Percentiles rank a stretch among this genome's conserved stretches.
Evolutionary conservation across 371 early-diverging fungal genomes (phyloP).

Genomic region (Lichtheimia hyalospora): DNA sequence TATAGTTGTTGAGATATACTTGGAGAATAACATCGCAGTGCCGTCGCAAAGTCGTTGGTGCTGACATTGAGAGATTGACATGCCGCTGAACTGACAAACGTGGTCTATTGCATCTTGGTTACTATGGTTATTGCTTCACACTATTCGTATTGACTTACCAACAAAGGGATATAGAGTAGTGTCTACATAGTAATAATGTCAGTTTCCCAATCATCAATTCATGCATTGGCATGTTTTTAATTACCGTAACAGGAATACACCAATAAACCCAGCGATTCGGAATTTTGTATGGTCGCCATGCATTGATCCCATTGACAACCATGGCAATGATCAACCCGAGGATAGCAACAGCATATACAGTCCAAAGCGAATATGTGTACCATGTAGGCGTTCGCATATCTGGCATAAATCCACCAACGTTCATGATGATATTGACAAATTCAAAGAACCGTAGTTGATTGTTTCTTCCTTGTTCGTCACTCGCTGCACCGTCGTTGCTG

Average conservation of each 20-base stretch:
- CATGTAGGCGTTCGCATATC: slow-evolving; percentile 52
- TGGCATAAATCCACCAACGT: slow-evolving; percentile 49
- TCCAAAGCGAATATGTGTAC: slow-evolving; percentile 54
- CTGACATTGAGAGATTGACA: slow-evolving; percentile 54
- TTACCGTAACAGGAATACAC: slow-evolving; percentile 61
- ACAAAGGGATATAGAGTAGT: slow-evolving; percentile 45
- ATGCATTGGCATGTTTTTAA: background rate
- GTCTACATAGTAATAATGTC: slow-evolving; percentile 20
- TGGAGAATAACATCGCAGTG: slow-evolving; percentile 52
- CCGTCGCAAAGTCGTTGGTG: slow-evolving; percentile 35
- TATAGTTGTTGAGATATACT: slow-evolving; percentile 54
- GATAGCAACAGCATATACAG: slow-evolving; percentile 31
- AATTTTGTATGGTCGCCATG: slow-evolving; percentile 40
- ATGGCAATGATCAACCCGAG: slow-evolving; percentile 31
- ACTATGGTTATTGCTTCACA: too few relatives aligned
- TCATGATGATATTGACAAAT: slow-evolving; percentile 32
- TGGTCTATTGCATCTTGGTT: slow-evolving; percentile 27
- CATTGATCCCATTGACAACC: slow-evolving; percentile 36
- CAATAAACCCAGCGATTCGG: slow-evolving; percentile 58
- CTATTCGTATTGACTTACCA: slow-evolving; percentile 21
- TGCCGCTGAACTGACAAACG: slow-evolving; percentile 61
- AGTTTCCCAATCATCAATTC: background rate
- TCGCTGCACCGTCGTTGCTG: background rate
- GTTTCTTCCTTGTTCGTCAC: background rate
- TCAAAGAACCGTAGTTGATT: slow-evolving; percentile 20